Evolutionary conservation across 306 rosid genomes (phyloP).

Genomic region (Medicago lupulina): DNA sequence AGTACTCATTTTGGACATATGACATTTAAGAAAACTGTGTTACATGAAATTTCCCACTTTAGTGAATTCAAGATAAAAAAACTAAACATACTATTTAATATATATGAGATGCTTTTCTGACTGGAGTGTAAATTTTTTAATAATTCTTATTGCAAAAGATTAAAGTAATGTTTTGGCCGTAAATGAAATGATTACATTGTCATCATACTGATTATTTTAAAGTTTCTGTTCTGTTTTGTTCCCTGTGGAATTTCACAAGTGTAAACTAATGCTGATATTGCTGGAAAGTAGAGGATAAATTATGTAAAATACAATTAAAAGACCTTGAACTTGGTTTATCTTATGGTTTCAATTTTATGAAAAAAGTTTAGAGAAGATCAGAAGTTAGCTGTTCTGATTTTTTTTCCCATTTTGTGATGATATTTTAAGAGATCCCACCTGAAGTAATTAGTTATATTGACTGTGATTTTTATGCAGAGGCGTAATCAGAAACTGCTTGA

Average conservation of each 20-base stretch:
- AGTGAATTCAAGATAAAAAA: constrained; percentile 1
- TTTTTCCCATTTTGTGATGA: constrained; percentile 3
- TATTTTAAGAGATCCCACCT: constrained; percentile 32
- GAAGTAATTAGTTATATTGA: constrained; percentile 26
- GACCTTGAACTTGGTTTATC: constrained; percentile 7
- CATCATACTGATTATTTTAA: constrained; percentile 10
- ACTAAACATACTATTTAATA: constrained; percentile 4
- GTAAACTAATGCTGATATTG: constrained; percentile 25
- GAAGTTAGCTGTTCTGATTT: constrained; percentile 34
- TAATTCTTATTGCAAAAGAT: constrained; percentile 2
- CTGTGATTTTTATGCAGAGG: constrained; percentile 60
- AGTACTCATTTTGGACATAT: constrained; percentile 39
- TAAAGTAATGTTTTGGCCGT: constrained; percentile 27
- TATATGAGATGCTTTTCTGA: constrained; percentile 16
- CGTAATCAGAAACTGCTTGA: constrained; percentile 95
- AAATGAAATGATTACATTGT: constrained; percentile 9
- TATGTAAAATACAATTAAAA: background rate
- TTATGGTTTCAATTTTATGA: constrained; percentile 10
- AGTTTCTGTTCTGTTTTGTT: constrained; percentile 5
- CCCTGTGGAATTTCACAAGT: constrained; percentile 13
- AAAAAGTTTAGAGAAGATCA: constrained; percentile 33
- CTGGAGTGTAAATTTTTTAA: background rate
- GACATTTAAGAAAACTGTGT: background rate
- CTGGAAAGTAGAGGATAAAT: constrained; percentile 21
- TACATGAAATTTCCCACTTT: constrained; percentile 24